These are phyloP conservation scores for Rubia yunnanensis DNA, from an alignment of 257 asterid genomes.

Conservation along the genomic window DNA sequence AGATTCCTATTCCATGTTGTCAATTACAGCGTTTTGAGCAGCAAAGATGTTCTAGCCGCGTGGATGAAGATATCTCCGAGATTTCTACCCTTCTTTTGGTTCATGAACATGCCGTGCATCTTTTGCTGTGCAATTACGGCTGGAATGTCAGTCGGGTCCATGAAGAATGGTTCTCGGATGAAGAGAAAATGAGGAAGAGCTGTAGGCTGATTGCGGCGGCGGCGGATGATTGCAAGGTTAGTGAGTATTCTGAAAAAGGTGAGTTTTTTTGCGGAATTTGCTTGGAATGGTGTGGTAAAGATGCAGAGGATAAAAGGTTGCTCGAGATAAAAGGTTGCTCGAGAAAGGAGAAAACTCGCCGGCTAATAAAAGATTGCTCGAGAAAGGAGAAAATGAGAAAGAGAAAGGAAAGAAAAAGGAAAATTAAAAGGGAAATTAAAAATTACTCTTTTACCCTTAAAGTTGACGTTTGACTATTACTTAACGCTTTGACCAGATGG, in stretches of 20 bases:
- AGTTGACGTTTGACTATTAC: no score
- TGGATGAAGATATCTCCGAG: conserved; percentile 11
- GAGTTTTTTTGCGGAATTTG: conserved; percentile 18
- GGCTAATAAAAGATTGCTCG: no score
- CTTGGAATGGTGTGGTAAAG: conserved; percentile 3
- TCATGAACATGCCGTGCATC: conserved; percentile 8
- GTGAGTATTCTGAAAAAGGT: no score
- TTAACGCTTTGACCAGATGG: no score
- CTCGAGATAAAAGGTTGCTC: no score
- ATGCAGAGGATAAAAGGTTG: not conserved
- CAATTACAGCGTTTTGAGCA: conserved; percentile 9
- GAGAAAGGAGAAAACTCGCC: no score
- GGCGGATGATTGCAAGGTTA: no score
- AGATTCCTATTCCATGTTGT: no score
- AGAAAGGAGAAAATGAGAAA: no score
- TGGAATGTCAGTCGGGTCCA: conserved; percentile 28
- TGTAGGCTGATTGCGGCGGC: conserved; percentile 12
- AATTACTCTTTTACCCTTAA: no score
- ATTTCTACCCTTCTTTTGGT: conserved; percentile 16
- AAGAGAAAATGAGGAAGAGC: conserved; percentile 11
- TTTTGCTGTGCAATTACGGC: conserved; percentile 12
- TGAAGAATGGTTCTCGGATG: conserved; percentile 40
- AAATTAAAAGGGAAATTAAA: no score
- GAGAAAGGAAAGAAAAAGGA: no score
- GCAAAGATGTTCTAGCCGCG: conserved; percentile 6